These are phyloP conservation scores for Blastobotrys apis DNA, from an alignment of 1,139 yeast species.

Conservation along the genomic window DNA sequence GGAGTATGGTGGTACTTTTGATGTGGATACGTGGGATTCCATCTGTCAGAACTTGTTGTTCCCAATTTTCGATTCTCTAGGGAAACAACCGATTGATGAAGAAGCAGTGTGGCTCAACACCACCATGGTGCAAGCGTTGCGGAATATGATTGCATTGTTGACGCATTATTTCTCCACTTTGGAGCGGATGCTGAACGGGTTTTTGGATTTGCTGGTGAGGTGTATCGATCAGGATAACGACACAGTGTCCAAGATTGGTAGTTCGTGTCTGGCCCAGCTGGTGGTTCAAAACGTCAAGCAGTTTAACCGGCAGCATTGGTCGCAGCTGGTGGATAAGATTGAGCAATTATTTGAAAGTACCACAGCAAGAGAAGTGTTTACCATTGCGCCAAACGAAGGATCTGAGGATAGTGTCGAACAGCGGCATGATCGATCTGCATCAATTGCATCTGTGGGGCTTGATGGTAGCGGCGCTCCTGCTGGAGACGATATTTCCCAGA, in stretches of 20 bases:
- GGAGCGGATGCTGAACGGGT: conserved; percentile 69
- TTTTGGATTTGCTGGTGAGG: conserved; percentile 68
- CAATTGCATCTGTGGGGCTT: conserved; percentile 14
- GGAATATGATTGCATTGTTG: conserved; percentile 80
- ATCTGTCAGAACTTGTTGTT: conserved; percentile 74
- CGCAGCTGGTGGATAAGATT: conserved; percentile 58
- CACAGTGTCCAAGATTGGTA: conserved; percentile 90
- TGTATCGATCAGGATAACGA: conserved; percentile 97
- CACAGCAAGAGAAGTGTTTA: conserved; percentile 80
- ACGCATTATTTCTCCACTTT: conserved; percentile 74
- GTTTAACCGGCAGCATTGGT: conserved; percentile 70
- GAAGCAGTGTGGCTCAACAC: conserved; percentile 95
- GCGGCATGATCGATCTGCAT: conserved; percentile 12
- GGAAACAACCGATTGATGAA: conserved; percentile 68
- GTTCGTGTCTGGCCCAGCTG: conserved; percentile 78
- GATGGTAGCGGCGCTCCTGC: conserved; percentile 1
- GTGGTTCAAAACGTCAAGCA: conserved; percentile 68
- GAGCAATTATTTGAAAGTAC: conserved; percentile 70
- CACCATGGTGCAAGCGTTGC: conserved; percentile 89
- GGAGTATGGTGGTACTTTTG: conserved; percentile 74
- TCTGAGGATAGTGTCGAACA: conserved; percentile 8
- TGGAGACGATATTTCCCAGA: not conserved
- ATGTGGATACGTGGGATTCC: conserved; percentile 72
- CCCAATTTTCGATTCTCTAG: conserved; percentile 83
- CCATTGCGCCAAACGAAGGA: conserved; percentile 22